Evolutionary conservation across 2,329 filamentous ascomycete species (phyloP).

Genomic region (Pseudocercospora vitis): DNA sequence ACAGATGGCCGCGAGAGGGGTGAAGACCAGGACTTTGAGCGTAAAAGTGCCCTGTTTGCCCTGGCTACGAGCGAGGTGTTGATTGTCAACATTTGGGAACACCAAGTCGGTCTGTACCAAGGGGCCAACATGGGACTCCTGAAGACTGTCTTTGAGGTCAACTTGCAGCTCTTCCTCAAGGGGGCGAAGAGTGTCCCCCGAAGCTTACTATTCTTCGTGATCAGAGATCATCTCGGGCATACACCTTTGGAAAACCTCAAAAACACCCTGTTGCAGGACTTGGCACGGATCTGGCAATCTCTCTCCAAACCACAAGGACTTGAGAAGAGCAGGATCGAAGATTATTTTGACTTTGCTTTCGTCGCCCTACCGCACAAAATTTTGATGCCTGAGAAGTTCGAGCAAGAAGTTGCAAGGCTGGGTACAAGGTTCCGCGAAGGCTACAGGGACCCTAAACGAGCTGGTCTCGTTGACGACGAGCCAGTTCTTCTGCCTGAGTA

Average conservation of each 20-base stretch:
- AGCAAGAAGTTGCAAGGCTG: conserved; percentile 74
- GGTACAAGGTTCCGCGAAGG: conserved; percentile 80
- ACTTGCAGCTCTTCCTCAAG: conserved; percentile 93
- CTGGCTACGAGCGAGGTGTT: conserved; percentile 96
- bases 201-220: conserved; percentile 96
- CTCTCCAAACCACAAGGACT: conserved; percentile 88
- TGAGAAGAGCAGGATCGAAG: conserved; percentile 84
- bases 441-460: conserved; percentile 66
- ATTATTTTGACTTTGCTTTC: conserved; percentile 99
- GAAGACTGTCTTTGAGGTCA: conserved; percentile 99
- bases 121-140: conserved; percentile 97
- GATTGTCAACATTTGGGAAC: conserved; percentile 99
- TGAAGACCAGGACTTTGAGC: conserved; percentile 98
- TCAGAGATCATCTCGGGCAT: conserved; percentile 90
- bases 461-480: conserved; percentile 66
- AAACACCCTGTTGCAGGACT: conserved; percentile 84
- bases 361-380: conserved; percentile 95
- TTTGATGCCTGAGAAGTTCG: conserved; percentile 88
- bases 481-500: conserved; percentile 91
- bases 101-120: conserved; percentile 96
- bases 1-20: conserved; percentile 94
- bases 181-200: conserved; percentile 88
- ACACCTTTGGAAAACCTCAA: conserved; percentile 89
- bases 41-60: conserved; percentile 96
- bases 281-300: conserved; percentile 87